Evolutionary conservation across 2,329 filamentous ascomycete species (phyloP), one percentile per base, ranked within the genome.

Genomic region (Ophiostoma perfectum): DNA sequence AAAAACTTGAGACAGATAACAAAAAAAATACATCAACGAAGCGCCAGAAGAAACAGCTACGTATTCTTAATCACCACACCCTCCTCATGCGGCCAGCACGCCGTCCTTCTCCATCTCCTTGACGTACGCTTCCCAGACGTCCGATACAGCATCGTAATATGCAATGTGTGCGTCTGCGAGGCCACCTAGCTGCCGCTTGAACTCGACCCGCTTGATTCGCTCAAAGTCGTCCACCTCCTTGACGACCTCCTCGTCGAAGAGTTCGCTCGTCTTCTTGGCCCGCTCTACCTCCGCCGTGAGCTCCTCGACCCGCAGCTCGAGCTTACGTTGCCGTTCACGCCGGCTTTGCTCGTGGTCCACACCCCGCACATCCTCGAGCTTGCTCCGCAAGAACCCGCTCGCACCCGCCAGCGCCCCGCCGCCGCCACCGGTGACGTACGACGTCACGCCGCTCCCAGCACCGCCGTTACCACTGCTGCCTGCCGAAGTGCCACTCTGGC

Each of bases 211-310:
- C 82, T 99, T 99, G 83, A 98, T 98, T 68, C 93, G 86, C 80
- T 99, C 95, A 79, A 99, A 99, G 76, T 97, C 93, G 27, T 86
- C 85, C 0, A 97, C 91, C 78, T 99, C 95, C 75, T 91, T 90
- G 60, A 98, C 90, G 1, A 97, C 94, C 79, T 97, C 93, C 76
- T 97, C 93, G 78, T 97, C 95, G 75, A 99, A 99, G 76, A 92
- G 89, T 78, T 98, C 93, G 66, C 89, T 92, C 14, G 90, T 92
- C 75, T 89, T 90, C 79, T 93, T 93, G 65, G 95, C 92, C 62
- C 86, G 86, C 78, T 98, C 94, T 0, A 96, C 94, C 78, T 97
- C 93, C 38, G 87, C 86, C 2, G 92, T 97, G 55, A 99, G 84
- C 75, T 96, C 91, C 74, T 97, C 92, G 73, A 99, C 97, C 72